Conservation (phyloP, 2,329 filamentous ascomycete genomes). For the Fusarium falciforme region DNA sequence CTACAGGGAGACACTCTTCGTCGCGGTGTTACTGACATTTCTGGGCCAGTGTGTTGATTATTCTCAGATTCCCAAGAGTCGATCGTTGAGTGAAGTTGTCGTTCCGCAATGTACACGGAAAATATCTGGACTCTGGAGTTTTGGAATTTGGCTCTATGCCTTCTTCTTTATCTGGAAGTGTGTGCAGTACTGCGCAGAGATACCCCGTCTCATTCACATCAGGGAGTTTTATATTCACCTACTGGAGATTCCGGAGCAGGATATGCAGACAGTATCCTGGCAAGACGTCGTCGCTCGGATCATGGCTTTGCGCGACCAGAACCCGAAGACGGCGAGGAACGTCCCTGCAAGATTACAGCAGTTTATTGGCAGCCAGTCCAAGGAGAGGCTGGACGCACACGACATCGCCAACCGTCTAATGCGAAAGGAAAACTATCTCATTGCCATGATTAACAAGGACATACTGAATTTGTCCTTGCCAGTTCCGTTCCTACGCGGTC, state of each 20-base stretch:
- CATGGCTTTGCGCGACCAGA: constrained; percentile 85
- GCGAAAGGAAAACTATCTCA: constrained; percentile 96
- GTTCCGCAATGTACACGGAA: constrained; percentile 79
- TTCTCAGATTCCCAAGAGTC: constrained; percentile 74
- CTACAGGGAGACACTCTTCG: constrained; percentile 79
- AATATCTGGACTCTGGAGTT: constrained; percentile 81
- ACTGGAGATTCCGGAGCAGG: constrained; percentile 81
- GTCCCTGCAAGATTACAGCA: constrained; percentile 63
- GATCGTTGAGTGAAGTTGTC: constrained; percentile 63
- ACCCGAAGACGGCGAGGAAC: constrained; percentile 79
- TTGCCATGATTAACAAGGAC: constrained; percentile 97
- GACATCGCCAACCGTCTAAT: constrained; percentile 97
- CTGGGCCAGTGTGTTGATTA: constrained; percentile 90
- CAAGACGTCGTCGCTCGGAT: constrained; percentile 88
- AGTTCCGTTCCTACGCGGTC: constrained; percentile 82
- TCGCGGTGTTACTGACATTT: constrained; percentile 85
- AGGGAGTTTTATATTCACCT: constrained; percentile 88
- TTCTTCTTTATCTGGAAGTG: constrained; percentile 88
- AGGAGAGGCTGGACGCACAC: constrained; percentile 93
- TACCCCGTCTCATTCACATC: constrained; percentile 79
- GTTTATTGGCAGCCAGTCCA: constrained; percentile 85
- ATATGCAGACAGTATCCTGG: constrained; percentile 96
- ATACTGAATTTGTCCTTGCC: constrained; percentile 88
- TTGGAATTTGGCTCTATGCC: constrained; percentile 84
- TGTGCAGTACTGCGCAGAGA: constrained; percentile 78